These are phyloP conservation scores for Phytophthora tentaculata DNA, from an alignment of 352 stramenopile species.

Conservation along the genomic window DNA sequence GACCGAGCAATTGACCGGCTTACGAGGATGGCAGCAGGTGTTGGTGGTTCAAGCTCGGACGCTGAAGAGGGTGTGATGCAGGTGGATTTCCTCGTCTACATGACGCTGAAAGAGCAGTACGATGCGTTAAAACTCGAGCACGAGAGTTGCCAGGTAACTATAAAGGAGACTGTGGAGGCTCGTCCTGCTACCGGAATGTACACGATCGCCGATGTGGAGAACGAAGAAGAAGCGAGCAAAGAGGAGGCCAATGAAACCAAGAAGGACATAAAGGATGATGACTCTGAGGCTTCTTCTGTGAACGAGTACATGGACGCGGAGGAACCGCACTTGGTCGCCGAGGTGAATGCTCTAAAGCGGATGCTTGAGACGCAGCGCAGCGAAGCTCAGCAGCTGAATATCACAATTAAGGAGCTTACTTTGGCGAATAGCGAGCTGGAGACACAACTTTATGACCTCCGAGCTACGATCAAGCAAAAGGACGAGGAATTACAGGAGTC, in stretches of 20 bases:
- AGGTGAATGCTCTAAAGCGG: slow-evolving; percentile 61
- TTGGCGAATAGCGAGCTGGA: slow-evolving; percentile 32
- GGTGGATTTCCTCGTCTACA: slow-evolving; percentile 62
- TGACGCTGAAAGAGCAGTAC: slow-evolving; percentile 59
- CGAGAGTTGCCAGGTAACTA: slow-evolving; percentile 27
- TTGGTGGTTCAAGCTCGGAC: slow-evolving; percentile 33
- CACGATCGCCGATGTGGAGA: slow-evolving; percentile 32
- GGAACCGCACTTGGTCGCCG: slow-evolving; percentile 56
- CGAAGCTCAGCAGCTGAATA: slow-evolving; percentile 29
- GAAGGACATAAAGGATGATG: slow-evolving; percentile 32
- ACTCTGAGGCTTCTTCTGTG: slow-evolving; percentile 55
- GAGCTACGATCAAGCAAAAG: slow-evolving; percentile 26
- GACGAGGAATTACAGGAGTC: slow-evolving; percentile 34
- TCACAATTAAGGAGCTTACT: slow-evolving; percentile 27
- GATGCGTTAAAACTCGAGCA: slow-evolving; percentile 56
- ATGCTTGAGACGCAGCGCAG: slow-evolving; percentile 22
- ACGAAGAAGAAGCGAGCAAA: slow-evolving; percentile 31
- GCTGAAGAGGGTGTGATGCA: slow-evolving; percentile 49
- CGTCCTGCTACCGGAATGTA: slow-evolving; percentile 14
- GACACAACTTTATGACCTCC: slow-evolving; percentile 28
- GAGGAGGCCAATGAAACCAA: slow-evolving; percentile 3
- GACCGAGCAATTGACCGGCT: slow-evolving; percentile 55
- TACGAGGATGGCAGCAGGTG: slow-evolving; percentile 42
- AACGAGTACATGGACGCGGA: slow-evolving; percentile 68
- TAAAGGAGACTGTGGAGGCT: slow-evolving; percentile 11